Evolutionary conservation across 495 filamentous ascomycete species (phyloP), one percentile per base, ranked within the genome.

Genomic region (Penicillium pulvis): DNA sequence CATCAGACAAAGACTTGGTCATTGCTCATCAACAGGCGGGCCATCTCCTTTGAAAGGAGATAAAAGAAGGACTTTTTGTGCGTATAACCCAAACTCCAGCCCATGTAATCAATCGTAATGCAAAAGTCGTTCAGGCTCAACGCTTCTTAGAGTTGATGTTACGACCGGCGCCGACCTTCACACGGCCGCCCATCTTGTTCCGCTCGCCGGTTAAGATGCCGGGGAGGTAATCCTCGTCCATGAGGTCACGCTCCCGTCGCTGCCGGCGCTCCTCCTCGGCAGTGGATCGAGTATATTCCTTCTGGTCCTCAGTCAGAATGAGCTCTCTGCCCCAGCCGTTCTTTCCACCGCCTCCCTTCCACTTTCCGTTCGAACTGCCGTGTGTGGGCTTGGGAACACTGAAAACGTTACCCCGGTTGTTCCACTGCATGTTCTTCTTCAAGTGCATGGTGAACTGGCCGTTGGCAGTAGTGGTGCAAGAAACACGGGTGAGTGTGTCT

Each of bases 371-470:
- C 12, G 92, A 70, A 12, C 83, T 84, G 3, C 93, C 95, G 42
- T 87, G 81, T n/a, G 90, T 81, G 2, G 93, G 90, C 77, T 97
- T 98, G 1, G 94, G 94, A 24, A 98, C 85, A 67, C 90, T 92
- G 75, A 84, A 98, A 12, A 87, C 79, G 67, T 96, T 92, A 35
- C 94, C 94, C 2, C 92, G 82, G 61, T 87, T 95, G 76, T 96
- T 98, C 87, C 87, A 96, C 72, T 97, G 92, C 82, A 93, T 93
- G 75, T 96, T 96, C 72, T 87, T 88, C 83, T 97, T 96, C 53
- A 98, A 75, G 67, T 97, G 91, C 58, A 98, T 77, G 28, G 81
- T 88, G 79, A 97, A 94, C 60, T 87, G 85, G 20, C 95, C 95
- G 30, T 84, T 80, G 8, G 82, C 71, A 66, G 92, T 86, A 14